Evolutionary conservation across 2,329 filamentous ascomycete genomes (phyloP), one percentile per base, ranked within the genome.

Genomic region (Stylonectria norvegica): DNA sequence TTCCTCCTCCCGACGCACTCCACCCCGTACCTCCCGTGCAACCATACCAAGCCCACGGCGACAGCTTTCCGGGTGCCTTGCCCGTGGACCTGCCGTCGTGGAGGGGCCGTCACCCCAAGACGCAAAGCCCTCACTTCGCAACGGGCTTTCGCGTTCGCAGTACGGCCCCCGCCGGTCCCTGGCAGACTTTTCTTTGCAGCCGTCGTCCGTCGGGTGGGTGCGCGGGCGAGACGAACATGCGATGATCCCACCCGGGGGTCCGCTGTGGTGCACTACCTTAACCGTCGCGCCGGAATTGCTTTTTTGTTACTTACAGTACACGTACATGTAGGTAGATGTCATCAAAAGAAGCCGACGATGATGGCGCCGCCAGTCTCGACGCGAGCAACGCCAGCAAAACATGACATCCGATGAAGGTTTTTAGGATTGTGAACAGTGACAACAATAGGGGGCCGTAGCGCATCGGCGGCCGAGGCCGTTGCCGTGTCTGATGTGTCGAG

Each of bases 201-300:
- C 10, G 10, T 19, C 3, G n/a, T n/a, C 12, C 11, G 19, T 28
- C n/a, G n/a, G n/a, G n/a, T n/a, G n/a, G n/a, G n/a, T n/a, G n/a
- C n/a, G n/a, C n/a, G n/a, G 15, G 33, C 43, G 29, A 47, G 35
- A 47, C 41, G 46, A 49, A 41, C 28, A 36, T 35, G 36, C 41
- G 36, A 44, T 33, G 43, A 47, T 47, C 46, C 32, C 27, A 30
- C 30, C 40, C 20, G 34, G 36, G 19, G 37, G 16, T 20, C 36
- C 34, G 36, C 33, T 9, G 12, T 17, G 20, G 17, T 17, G 18
- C 22, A 20, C 28, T 36, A 15, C 25, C 15, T 5, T n/a, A 14
- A 16, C 36, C 36, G 28, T 37, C 9, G 25, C 12, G 32, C 36
- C 5, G 37, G 30, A 32, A 40, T 40, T 44, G 37, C 37, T 44